A percentile compares a stretch with the other conserved stretches of the same genome.
phyloP scores from a whole-genome alignment of 345 rosid species.

The Theobroma cacao region DNA sequence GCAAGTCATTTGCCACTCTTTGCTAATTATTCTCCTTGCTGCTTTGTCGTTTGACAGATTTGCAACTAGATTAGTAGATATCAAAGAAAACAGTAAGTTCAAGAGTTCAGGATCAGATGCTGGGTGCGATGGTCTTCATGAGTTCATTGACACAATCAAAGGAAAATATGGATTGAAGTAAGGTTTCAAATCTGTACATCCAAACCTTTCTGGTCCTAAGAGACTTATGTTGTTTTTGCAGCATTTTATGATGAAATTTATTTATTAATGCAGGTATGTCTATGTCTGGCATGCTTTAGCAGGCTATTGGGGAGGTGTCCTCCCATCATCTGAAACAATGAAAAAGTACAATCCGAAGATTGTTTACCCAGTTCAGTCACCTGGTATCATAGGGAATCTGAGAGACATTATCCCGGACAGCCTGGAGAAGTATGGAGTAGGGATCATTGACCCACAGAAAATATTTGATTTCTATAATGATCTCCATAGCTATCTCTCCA shows the following conservation, averaged over 20 bases:
- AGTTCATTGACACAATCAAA: constrained; percentile 35
- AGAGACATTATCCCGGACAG: constrained; percentile 37
- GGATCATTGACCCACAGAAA: constrained; percentile 40
- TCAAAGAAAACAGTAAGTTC: constrained; percentile 57
- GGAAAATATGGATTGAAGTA: constrained; percentile 39
- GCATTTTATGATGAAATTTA: constrained; percentile 1
- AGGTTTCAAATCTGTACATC: constrained; percentile 8
- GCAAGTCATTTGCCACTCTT: neutral
- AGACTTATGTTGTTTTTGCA: neutral
- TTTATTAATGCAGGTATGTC: constrained; percentile 41
- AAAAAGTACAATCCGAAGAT: constrained; percentile 47
- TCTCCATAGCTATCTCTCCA: constrained; percentile 45
- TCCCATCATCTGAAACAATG: constrained; percentile 48
- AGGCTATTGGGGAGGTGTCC: constrained; percentile 67
- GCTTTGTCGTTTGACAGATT: constrained; percentile 34
- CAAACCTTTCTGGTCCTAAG: neutral
- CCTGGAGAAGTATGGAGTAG: constrained; percentile 43
- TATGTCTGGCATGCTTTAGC: constrained; percentile 62
- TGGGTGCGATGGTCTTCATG: constrained; percentile 24
- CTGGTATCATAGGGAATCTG: constrained; percentile 34
- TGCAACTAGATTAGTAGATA: constrained; percentile 43
- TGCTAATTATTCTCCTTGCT: constrained; percentile 4
- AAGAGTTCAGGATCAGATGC: constrained; percentile 29
- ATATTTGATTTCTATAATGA: constrained; percentile 43
- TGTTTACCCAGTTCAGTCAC: constrained; percentile 45